A percentile compares a stretch with the other conserved stretches of the same genome.
Evolutionary conservation across 192 early-diverging fungal genomes (phyloP).

Genomic region (Gryganskiella cystojenkinii): DNA sequence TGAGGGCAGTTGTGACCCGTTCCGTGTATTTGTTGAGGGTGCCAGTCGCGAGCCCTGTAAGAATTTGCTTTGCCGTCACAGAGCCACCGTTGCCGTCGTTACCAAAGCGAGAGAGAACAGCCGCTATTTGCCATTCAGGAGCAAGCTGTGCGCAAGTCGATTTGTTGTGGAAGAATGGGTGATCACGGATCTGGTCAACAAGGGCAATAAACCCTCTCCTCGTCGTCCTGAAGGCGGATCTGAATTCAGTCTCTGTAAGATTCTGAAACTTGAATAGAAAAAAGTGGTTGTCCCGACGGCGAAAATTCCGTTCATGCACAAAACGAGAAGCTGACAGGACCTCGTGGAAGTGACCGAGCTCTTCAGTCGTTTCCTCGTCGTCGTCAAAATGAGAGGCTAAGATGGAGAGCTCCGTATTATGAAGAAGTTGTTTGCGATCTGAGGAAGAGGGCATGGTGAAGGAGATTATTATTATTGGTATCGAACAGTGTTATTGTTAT

Average conservation of each 20-base stretch:
- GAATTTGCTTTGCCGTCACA: no score
- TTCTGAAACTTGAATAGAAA: neutral
- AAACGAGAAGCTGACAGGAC: no score
- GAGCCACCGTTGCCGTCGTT: neutral
- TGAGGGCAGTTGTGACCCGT: neutral
- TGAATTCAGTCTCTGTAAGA: neutral
- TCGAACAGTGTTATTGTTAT: no score
- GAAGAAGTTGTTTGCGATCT: no score
- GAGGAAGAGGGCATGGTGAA: no score
- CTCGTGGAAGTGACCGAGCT: no score
- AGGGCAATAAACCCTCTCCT: neutral
- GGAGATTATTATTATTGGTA: no score
- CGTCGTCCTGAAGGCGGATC: neutral
- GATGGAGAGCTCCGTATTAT: no score
- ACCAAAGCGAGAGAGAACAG: neutral
- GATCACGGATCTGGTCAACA: neutral
- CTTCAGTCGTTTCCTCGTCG: no score
- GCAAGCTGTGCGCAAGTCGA: neutral
- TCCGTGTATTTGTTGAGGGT: constrained; percentile 7
- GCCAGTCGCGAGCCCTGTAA: neutral
- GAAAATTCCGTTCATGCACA: no score
- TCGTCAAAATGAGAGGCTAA: no score
- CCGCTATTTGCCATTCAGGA: constrained; percentile 1
- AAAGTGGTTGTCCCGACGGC: no score
- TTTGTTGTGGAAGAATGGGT: neutral